Evolutionary conservation across 805 yeast species (phyloP).

Genomic region (Wickerhamiella lipophila): DNA sequence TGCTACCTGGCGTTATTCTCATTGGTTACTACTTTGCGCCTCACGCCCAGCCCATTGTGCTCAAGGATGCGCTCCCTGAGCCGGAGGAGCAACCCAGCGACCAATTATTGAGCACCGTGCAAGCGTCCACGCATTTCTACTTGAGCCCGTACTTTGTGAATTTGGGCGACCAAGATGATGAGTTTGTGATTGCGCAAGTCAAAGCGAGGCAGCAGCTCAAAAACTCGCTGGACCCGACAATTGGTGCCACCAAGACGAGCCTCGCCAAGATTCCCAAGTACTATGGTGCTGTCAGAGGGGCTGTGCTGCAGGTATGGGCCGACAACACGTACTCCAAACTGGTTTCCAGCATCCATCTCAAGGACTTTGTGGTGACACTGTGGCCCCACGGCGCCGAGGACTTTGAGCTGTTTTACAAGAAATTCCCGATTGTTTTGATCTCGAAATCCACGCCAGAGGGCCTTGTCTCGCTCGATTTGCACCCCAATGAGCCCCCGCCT

Average conservation of each 20-base stretch:
- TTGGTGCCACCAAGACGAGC: constrained; percentile 11
- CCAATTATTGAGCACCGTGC: constrained; percentile 14
- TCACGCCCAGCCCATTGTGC: constrained; percentile 26
- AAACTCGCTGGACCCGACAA: constrained; percentile 18
- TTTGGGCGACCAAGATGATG: constrained; percentile 56
- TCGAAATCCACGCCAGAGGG: constrained; percentile 31
- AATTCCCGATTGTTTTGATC: constrained; percentile 64
- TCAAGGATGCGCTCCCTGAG: constrained; percentile 14
- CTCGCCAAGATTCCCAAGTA: constrained; percentile 21
- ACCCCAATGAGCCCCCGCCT: constrained; percentile 25
- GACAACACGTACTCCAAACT: constrained; percentile 54
- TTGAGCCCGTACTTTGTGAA: constrained; percentile 14
- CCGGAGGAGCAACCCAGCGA: constrained; percentile 12
- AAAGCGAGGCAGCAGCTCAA: constrained; percentile 26
- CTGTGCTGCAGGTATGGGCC: constrained; percentile 73
- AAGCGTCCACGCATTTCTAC: constrained; percentile 16
- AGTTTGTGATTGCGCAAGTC: constrained; percentile 20
- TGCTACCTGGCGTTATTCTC: constrained; percentile 47
- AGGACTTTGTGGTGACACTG: constrained; percentile 54
- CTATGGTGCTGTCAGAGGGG: constrained; percentile 55
- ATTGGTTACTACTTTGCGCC: constrained; percentile 32
- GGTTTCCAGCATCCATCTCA: constrained; percentile 65
- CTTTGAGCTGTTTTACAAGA: constrained; percentile 66
- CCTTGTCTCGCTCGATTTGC: constrained; percentile 20
- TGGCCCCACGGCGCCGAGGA: constrained; percentile 78